Conservation (phyloP, 192 early-diverging fungal genomes). For the Gonapodya prolifera region DNA sequence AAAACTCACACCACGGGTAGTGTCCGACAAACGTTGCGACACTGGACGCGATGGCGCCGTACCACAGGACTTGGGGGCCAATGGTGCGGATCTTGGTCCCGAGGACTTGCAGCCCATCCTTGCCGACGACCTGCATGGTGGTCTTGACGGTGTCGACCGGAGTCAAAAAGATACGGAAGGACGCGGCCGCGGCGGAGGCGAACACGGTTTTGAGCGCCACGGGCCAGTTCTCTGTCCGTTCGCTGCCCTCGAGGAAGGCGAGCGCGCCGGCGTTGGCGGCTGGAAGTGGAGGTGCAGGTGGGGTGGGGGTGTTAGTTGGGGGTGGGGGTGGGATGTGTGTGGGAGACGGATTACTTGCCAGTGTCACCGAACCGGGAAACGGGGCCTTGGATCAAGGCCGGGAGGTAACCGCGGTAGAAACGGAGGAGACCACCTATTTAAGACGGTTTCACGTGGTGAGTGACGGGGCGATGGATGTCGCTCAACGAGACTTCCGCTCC, state of each 20-base stretch:
- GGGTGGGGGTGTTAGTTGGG: not conserved
- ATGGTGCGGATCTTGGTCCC: constrained; percentile 13
- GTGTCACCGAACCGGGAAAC: constrained; percentile 31
- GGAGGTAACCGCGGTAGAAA: constrained; percentile 26
- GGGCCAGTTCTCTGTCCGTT: constrained; percentile 7
- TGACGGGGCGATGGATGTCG: too few relatives aligned
- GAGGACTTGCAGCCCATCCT: constrained; percentile 14
- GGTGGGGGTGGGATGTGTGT: not conserved
- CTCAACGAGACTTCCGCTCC: too few relatives aligned
- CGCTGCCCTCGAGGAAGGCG: constrained; percentile 11
- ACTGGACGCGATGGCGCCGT: constrained; percentile 21
- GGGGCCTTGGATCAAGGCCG: constrained; percentile 28
- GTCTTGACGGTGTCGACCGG: constrained; percentile 32
- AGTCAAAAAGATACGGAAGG: constrained; percentile 24
- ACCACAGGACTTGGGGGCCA: constrained; percentile 22
- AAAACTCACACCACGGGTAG: constrained; percentile 20
- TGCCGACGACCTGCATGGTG: constrained; percentile 25
- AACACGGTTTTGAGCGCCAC: constrained; percentile 21
- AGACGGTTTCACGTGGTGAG: too few relatives aligned
- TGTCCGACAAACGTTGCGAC: constrained; percentile 32
- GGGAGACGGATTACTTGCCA: not conserved
- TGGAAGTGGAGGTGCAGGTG: not conserved
- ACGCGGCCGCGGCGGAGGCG: constrained; percentile 22
- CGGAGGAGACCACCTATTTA: constrained; percentile 15
- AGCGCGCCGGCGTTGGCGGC: constrained; percentile 28